Base-by-base conservation (phyloP, 257 asterid genomes). In the Penstemon davidsonii region DNA sequence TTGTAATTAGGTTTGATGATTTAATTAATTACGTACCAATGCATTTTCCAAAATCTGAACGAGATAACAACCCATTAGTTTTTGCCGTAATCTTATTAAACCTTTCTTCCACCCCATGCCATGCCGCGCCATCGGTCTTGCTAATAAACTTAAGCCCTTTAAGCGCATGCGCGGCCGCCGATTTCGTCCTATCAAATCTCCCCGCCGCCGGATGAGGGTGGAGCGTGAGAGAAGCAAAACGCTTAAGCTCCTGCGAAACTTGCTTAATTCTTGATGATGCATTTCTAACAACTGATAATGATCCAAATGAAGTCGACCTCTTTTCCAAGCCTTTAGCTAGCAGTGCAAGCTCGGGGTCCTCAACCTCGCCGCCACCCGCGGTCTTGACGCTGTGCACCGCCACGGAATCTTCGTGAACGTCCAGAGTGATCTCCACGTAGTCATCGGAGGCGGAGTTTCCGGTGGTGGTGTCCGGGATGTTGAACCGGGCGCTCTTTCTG, bases 341-440 rank as follows among this genome's bases (percentile, higher is more conserved):
- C 64, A 92, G 74, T 7, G 93, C 83, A 57, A 92, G 77, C 83
- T 90, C 98, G 0, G 96, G 97, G 50, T 88, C 97, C 76, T 92
- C 96, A 75, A 88, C 87, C 58, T 85, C 90, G 3, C 83, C 94
- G 3, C 97, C 98, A 12, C 81, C 93, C 33, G 97, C 93, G 3
- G 88, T 79, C 73, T 85, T 92, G 3, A 92, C 91, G 68, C 97
- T 90, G 81, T 88, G 96, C 13, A 92, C 95, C 41, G 98, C 98
- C 79, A 92, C 97, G 33, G 33, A 25, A 25, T 25, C 33, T 1
- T 25, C 33, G 19, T 86, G 71, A 11, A 93, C 92, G 69, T 93
- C 96, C 44, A 93, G 91, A 15, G 97, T 93, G 72, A 90, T 93
- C 80, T 93, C 97, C 1, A 93, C 98, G 42, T 67, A 15, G 8